These are phyloP conservation scores for Mucor lusitanicus DNA, from an alignment of 371 early-diverging fungal genomes.

Conservation along the genomic window DNA sequence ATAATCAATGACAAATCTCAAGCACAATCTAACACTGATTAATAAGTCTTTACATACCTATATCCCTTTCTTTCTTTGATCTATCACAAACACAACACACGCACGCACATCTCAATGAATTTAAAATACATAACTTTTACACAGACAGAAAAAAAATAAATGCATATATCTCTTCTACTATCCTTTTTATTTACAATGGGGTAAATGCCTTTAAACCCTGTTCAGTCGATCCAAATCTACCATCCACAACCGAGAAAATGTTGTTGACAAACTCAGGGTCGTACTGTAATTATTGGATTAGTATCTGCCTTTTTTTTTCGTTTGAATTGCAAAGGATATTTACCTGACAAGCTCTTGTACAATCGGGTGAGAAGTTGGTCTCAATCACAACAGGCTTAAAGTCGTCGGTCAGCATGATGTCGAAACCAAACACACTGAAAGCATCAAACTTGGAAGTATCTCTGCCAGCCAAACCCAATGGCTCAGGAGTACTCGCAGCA, in stretches of 20 bases:
- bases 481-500: conserved; percentile 49
- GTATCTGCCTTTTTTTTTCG: neutral
- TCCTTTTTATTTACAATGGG: conserved; percentile 25
- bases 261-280: conserved; percentile 62
- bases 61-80: neutral
- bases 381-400: conserved; percentile 56
- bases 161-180: neutral
- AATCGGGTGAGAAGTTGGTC: conserved; percentile 61
- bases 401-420: conserved; percentile 56
- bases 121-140: no score
- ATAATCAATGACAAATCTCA: no score
- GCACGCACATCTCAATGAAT: no score
- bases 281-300: conserved; percentile 24
- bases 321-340: no score
- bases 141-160: neutral
- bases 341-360: conserved; percentile 58
- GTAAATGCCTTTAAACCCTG: conserved; percentile 54
- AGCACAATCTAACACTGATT: neutral
- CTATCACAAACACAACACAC: no score
- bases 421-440: conserved; percentile 59
- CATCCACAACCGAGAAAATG: conserved; percentile 51
- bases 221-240: conserved; percentile 44
- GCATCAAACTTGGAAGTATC: conserved; percentile 38
- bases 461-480: conserved; percentile 39
- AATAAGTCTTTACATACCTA: neutral